Evolutionary conservation across 2,329 filamentous ascomycete genomes (phyloP), one percentile per base, ranked within the genome.

Genomic region (Coleophoma crateriformis): DNA sequence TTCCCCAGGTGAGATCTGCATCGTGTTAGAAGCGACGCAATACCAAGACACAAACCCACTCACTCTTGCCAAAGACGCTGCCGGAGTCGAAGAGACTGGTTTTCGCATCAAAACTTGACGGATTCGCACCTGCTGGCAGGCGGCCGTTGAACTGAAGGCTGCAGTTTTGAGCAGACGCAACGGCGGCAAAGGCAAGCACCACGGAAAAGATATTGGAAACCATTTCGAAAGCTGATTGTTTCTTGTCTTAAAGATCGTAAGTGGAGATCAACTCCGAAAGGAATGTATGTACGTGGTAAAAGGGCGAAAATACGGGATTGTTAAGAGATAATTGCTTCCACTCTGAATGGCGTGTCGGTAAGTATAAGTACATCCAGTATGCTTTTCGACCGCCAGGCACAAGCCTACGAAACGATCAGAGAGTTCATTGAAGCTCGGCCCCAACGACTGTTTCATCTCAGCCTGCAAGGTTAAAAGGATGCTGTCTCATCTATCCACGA

Each of bases 31-130:
- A 54, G 53, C 37, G 14, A n/a, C 11, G n/a, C 32, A 19, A 10
- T 4, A 32, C 41, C 7, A 35, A 33, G 22, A 15, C 17, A 13
- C 19, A 8, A 10, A 1, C 3, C 33, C 37, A 54, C 61, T 4
- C 53, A 68, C 68, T 64, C 55, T 74, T 67, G 42, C 78, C 78
- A 57, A 79, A 72, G 47, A 80, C 75, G 57, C 71, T 78, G 50
- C 64, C 65, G 0, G 78, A 69, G 66, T 73, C 77, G 66, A 74
- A 83, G 27, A 76, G 65, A 50, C 67, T 70, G 45, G 63, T 62
- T 5, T 57, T 58, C 2, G 55, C 49, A 56, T 76, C 73, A 49
- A 78, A 76, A 7, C 67, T 61, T 45, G 66, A 61, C 12, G 66
- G 55, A 5, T 62, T 63, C 33, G 70, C 68, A 35, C 62, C 65